These are phyloP conservation scores for Cladosporium velox DNA, from an alignment of 2,329 filamentous ascomycete genomes.

Conservation along the genomic window DNA sequence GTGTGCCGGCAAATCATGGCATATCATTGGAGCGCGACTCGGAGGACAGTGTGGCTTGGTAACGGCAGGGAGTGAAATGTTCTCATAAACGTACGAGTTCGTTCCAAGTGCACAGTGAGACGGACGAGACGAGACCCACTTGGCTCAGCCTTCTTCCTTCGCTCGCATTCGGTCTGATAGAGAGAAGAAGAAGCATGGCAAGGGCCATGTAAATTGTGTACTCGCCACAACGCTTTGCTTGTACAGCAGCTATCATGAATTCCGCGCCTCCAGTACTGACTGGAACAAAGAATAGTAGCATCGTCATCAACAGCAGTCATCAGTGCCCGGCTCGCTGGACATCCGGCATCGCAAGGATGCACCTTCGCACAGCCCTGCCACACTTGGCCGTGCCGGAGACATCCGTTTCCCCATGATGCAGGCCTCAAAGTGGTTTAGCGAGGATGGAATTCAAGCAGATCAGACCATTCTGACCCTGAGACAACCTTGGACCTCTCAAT, in stretches of 20 bases:
- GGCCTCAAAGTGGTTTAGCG: background rate
- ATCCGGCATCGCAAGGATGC: background rate
- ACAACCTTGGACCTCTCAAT: background rate
- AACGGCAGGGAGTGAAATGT: background rate
- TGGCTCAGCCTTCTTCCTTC: slow-evolving; percentile 8
- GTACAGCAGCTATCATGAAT: background rate
- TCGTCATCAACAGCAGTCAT: background rate
- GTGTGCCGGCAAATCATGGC: background rate
- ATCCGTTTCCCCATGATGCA: background rate
- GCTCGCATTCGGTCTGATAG: background rate
- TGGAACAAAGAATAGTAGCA: background rate
- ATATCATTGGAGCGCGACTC: background rate
- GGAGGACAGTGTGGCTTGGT: background rate
- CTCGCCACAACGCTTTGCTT: background rate
- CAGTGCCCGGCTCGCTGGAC: background rate
- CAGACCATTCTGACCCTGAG: background rate
- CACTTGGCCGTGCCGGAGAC: background rate
- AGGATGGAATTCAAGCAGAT: background rate
- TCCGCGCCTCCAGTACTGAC: background rate
- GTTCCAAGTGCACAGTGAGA: background rate
- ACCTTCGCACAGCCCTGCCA: background rate
- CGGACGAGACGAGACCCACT: slow-evolving; percentile 6
- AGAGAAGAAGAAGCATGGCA: background rate
- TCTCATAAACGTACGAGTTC: slow-evolving; percentile 6
- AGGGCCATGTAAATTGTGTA: background rate